Evolutionary conservation across 1,284 basidiomycete genomes (phyloP).

Genomic region (Melampsora larici-populina): DNA sequence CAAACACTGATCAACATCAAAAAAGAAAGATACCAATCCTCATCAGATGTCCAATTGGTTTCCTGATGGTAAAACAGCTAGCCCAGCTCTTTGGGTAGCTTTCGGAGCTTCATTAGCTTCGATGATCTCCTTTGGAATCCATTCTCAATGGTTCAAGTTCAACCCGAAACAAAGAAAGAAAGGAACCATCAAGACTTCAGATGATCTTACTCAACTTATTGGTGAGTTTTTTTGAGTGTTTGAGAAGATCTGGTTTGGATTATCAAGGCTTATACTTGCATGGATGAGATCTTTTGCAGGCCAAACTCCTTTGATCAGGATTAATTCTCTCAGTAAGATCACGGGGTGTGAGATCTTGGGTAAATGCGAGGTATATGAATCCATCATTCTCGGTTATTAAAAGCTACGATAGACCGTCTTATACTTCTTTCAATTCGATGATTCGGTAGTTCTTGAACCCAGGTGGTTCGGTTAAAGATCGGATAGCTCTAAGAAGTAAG

Average conservation of each 20-base stretch:
- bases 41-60: no score
- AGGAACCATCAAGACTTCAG: neutral
- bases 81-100: no score
- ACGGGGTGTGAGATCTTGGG: constrained; percentile 85
- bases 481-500: constrained; percentile 83
- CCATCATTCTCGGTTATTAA: constrained; percentile 55
- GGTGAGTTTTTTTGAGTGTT: neutral
- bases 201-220: neutral
- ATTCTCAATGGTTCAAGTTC: no score
- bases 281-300: constrained; percentile 59
- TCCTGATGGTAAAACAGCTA: no score
- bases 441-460: constrained; percentile 78
- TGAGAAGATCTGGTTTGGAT: no score
- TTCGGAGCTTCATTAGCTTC: no score
- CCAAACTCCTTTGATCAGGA: constrained; percentile 88
- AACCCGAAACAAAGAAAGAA: no score
- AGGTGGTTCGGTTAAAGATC: constrained; percentile 94
- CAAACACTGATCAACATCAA: no score
- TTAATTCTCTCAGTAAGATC: constrained; percentile 82
- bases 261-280: no score
- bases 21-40: no score
- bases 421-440: constrained; percentile 19
- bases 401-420: constrained; percentile 60
- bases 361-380: constrained; percentile 42
- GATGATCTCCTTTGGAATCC: no score